Percentiles rank a stretch among this genome's conserved stretches.
phyloP scores from a whole-genome alignment of 2,329 filamentous ascomycete species.

The Calonectria pseudoreteaudii region DNA sequence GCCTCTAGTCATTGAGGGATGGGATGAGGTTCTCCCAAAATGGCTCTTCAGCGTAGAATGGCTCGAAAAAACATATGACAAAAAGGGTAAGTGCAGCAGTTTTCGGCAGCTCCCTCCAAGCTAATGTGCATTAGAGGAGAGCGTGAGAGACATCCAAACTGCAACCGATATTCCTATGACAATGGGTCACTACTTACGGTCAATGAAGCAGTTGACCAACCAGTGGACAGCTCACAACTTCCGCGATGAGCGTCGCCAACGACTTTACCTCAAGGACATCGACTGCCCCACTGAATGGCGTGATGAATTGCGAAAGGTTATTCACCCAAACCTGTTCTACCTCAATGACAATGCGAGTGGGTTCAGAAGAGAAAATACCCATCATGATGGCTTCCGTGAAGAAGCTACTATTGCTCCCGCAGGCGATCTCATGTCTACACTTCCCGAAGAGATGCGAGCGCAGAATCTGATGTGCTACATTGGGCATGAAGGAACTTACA shows the following conservation, averaged over 20 bases:
- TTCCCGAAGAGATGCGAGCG: constrained; percentile 88
- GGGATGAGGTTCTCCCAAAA: constrained; percentile 79
- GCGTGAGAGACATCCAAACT: constrained; percentile 82
- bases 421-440: constrained; percentile 94
- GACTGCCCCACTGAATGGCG: constrained; percentile 93
- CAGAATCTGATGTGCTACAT: constrained; percentile 99
- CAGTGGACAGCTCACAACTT: constrained; percentile 84
- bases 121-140: constrained; percentile 72
- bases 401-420: constrained; percentile 75
- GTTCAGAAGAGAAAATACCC: constrained; percentile 47
- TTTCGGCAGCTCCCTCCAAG: not conserved
- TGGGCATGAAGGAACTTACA: constrained; percentile 97
- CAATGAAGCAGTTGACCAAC: constrained; percentile 85
- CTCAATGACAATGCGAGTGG: constrained; percentile 80
- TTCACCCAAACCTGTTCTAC: constrained; percentile 89
- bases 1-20: constrained; percentile 91
- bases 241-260: constrained; percentile 82
- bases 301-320: constrained; percentile 79
- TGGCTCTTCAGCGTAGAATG: constrained; percentile 84
- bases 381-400: constrained; percentile 56
- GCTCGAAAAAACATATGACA: constrained; percentile 82
- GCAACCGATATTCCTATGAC: constrained; percentile 85
- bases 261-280: constrained; percentile 96
- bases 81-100: constrained; percentile 71
- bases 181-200: constrained; percentile 89